Conservation (phyloP, 805 yeast genomes). For the Starmera amethionina region DNA sequence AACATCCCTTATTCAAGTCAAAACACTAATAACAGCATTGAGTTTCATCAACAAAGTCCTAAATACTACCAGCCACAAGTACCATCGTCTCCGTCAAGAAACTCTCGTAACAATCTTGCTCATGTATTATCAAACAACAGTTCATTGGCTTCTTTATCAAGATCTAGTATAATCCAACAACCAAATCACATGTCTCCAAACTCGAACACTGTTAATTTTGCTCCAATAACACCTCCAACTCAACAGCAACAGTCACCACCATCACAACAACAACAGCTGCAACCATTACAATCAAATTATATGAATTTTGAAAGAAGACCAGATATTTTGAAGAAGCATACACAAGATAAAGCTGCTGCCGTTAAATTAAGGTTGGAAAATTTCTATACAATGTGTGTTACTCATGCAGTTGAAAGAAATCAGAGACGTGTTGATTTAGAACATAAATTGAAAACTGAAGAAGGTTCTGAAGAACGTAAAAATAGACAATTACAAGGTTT, state of each 20-base stretch:
- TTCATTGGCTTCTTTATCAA: slow-evolving; percentile 14
- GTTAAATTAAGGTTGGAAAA: slow-evolving; percentile 71
- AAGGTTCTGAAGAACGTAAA: slow-evolving; percentile 58
- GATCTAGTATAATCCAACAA: slow-evolving; percentile 10
- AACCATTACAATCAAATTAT: slow-evolving; percentile 10
- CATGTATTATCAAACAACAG: slow-evolving; percentile 16
- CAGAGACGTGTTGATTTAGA: slow-evolving; percentile 84
- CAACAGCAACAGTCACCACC: slow-evolving; percentile 4
- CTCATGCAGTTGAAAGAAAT: slow-evolving; percentile 89
- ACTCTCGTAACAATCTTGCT: slow-evolving; percentile 16
- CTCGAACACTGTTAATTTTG: too few relatives aligned
- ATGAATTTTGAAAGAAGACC: slow-evolving; percentile 21
- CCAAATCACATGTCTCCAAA: too few relatives aligned
- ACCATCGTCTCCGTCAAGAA: slow-evolving; percentile 22
- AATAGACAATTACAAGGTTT: slow-evolving; percentile 69
- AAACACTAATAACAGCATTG: slow-evolving; percentile 14
- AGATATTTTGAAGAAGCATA: slow-evolving; percentile 19
- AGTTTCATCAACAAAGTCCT: slow-evolving; percentile 15
- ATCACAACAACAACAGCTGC: slow-evolving; percentile 5
- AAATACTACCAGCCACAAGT: slow-evolving; percentile 20
- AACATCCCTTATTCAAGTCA: slow-evolving; percentile 8
- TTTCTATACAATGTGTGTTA: slow-evolving; percentile 87
- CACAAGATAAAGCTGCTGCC: slow-evolving; percentile 30
- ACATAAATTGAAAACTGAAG: slow-evolving; percentile 62
- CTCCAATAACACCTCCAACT: too few relatives aligned